phyloP scores from a whole-genome alignment of 1,284 basidiomycete genomes.

The Pisolithus thermaeus region DNA sequence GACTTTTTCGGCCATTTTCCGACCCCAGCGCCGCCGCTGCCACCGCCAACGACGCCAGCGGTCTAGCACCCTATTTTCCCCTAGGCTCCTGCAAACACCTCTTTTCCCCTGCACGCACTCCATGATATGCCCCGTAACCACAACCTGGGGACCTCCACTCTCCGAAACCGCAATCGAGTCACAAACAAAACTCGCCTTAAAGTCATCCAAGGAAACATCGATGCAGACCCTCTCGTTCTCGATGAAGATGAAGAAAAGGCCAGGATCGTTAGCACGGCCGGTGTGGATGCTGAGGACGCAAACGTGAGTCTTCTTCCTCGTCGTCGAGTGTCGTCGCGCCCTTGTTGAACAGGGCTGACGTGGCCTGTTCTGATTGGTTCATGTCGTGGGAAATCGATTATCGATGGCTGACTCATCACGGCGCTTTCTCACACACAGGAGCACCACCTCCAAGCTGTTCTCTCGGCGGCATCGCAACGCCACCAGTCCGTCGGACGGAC shows the following conservation, averaged over 20 bases:
- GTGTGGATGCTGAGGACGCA: constrained; percentile 84
- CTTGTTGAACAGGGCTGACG: constrained; percentile 41
- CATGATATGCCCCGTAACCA: constrained; percentile 80
- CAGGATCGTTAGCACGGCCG: constrained; percentile 53
- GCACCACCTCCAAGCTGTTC: constrained; percentile 88
- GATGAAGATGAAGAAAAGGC: constrained; percentile 82
- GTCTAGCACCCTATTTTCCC: constrained; percentile 13
- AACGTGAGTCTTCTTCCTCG: constrained; percentile 58
- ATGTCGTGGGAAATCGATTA: constrained; percentile 42
- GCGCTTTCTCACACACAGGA: constrained; percentile 54
- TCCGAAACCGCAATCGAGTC: constrained; percentile 80
- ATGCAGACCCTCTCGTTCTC: constrained; percentile 74
- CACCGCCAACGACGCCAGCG: constrained; percentile 28
- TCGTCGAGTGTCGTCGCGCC: constrained; percentile 31
- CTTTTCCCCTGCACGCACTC: constrained; percentile 32
- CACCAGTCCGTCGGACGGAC: constrained; percentile 39
- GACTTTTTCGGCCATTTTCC: constrained; percentile 36
- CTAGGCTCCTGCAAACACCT: constrained; percentile 9
- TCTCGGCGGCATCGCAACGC: constrained; percentile 66
- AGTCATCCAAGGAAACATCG: constrained; percentile 74
- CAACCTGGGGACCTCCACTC: constrained; percentile 64
- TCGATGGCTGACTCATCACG: constrained; percentile 58
- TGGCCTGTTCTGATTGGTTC: constrained; percentile 45
- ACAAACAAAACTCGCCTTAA: constrained; percentile 88
- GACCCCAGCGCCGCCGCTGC: constrained; percentile 34